Percentiles rank a stretch among this genome's conserved stretches.
Conservation (phyloP, 768 basidiomycete genomes). For the Amanita phalloides region DNA sequence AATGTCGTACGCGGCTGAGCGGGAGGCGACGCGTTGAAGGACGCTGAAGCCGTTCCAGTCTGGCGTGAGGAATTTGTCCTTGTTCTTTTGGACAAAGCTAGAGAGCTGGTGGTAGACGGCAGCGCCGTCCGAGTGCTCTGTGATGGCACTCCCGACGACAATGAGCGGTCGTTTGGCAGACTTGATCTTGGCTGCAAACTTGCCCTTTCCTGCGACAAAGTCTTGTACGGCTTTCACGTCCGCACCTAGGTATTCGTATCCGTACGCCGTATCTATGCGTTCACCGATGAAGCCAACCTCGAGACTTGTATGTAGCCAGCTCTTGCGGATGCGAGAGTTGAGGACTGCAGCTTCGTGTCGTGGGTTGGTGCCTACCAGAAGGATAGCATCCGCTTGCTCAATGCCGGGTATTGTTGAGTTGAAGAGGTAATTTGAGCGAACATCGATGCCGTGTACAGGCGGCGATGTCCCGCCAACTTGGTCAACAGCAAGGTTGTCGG, state of each 20-base stretch:
- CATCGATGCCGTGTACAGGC: slow-evolving; percentile 75
- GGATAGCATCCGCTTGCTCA: slow-evolving; percentile 85
- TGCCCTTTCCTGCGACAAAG: slow-evolving; percentile 68
- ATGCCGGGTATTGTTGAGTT: slow-evolving; percentile 87
- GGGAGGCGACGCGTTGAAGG: slow-evolving; percentile 90
- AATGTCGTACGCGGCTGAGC: slow-evolving; percentile 89
- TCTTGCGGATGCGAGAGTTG: slow-evolving; percentile 94
- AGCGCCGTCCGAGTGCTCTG: slow-evolving; percentile 78
- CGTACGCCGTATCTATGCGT: slow-evolving; percentile 84
- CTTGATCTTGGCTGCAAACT: slow-evolving; percentile 81
- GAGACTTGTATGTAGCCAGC: slow-evolving; percentile 79
- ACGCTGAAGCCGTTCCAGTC: slow-evolving; percentile 96
- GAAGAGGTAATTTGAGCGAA: slow-evolving; percentile 95
- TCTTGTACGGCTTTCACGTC: slow-evolving; percentile 65
- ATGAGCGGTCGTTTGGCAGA: slow-evolving; percentile 86
- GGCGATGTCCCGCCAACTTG: slow-evolving; percentile 52
- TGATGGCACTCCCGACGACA: slow-evolving; percentile 81
- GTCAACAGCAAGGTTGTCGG: slow-evolving; percentile 87
- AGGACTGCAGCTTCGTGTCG: slow-evolving; percentile 95
- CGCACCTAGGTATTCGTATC: slow-evolving; percentile 83
- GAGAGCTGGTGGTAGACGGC: slow-evolving; percentile 69
- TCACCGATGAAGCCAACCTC: slow-evolving; percentile 90
- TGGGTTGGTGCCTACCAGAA: slow-evolving; percentile 94
- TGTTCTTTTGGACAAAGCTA: slow-evolving; percentile 73
- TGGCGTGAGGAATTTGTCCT: slow-evolving; percentile 62